phyloP scores from a whole-genome alignment of 768 basidiomycete genomes.

The Calocybe gangraenosa region DNA sequence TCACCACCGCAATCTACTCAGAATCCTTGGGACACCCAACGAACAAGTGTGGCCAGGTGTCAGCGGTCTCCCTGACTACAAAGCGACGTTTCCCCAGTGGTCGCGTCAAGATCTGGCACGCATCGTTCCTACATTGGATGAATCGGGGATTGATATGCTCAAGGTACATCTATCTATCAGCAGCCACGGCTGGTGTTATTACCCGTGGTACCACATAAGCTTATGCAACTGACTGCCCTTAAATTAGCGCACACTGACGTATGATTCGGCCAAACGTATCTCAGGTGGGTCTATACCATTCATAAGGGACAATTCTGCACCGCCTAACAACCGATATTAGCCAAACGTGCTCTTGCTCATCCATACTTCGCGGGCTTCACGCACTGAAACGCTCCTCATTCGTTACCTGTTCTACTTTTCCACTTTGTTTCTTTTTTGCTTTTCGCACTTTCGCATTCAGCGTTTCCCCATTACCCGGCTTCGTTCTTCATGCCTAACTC shows the following conservation, averaged over 20 bases:
- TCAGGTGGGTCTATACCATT: conserved; percentile 59
- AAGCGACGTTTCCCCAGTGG: conserved; percentile 97
- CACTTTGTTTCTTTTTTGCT: conserved; percentile 4
- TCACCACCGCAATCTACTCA: conserved; percentile 22
- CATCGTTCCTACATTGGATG: conserved; percentile 69
- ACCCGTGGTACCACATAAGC: not conserved
- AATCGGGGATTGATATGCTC: conserved; percentile 75
- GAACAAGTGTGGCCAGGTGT: conserved; percentile 94
- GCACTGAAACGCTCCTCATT: too few species aligned
- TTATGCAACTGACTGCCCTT: not conserved
- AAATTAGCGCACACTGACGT: conserved; percentile 69
- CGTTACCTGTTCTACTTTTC: too few species aligned
- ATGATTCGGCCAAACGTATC: conserved; percentile 89
- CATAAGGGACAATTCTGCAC: not conserved
- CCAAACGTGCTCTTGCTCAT: conserved; percentile 51
- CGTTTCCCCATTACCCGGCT: not conserved
- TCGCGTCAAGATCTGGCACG: conserved; percentile 63
- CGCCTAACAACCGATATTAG: conserved; percentile 26
- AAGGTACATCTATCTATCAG: conserved; percentile 48
- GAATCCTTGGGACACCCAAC: conserved; percentile 91
- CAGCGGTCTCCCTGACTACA: conserved; percentile 86
- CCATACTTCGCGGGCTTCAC: conserved; percentile 45
- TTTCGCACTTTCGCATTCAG: conserved; percentile 7
- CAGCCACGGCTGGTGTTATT: too few species aligned
- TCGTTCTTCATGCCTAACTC: not conserved